Evolutionary conservation across 441 rosid species (phyloP), one percentile per base, ranked within the genome.

Genomic region (Gossypium trilobum): DNA sequence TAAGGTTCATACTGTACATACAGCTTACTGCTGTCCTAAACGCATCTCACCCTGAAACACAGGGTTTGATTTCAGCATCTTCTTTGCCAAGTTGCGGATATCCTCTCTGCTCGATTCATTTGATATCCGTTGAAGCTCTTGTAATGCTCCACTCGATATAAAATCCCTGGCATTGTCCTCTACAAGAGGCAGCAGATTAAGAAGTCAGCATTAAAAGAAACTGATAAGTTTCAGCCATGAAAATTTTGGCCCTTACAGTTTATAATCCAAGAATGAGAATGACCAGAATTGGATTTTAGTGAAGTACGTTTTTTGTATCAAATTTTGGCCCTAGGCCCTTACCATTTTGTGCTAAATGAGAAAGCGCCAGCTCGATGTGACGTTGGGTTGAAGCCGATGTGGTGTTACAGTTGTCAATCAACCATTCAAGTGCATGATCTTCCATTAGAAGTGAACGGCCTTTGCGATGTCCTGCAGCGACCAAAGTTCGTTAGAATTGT

Each of bases 301-400:
- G 42, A 36, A 36, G 42, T 36, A 7, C 9, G 42, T 36, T 36
- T 36, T 36, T 36, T 36, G 42, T 7, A 36, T 36, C 42, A 36
- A 36, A 36, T 36, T 36, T 36, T 36, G 42, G 42, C 42, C 42
- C 42, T 36, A 36, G 42, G 2, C 42, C 42, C 64, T 82, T 81
- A 92, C 99, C 92, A 42, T 92, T 95, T 83, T 95, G 98, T 67
- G 97, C 97, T 79, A 91, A 84, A 84, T 95, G 98, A 82, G 98
- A 95, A 67, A 95, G 87, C 4, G 97, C 89, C 52, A 94, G 97
- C 85, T 95, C 99, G 2, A 91, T 73, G 68, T 92, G 97, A 68
- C 96, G 93, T 58, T 86, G 82, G 52, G 89, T 86, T 65, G 98
- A 87, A 76, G 91, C 78, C 13, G 91, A 83, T 73, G 88, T 69